phyloP scores from a whole-genome alignment of 768 basidiomycete genomes.

The Dictyophora rubrovolvata region DNA sequence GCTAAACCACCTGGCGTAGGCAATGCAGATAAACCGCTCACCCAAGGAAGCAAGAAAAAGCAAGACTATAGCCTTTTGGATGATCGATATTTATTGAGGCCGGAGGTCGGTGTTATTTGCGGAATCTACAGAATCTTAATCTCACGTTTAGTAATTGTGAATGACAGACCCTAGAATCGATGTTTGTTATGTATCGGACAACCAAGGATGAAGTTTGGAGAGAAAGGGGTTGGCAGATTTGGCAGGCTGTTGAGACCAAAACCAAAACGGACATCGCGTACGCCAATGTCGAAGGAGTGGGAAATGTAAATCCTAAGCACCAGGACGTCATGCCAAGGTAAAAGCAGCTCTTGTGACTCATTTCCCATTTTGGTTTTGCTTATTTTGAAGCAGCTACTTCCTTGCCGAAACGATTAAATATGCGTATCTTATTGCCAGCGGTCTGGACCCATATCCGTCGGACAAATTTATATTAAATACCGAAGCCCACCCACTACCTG shows the following conservation, averaged over 20 bases:
- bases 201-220: conserved; percentile 65
- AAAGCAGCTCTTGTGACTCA: conserved; percentile 13
- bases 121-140: background rate
- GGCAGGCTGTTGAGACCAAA: conserved; percentile 51
- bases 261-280: conserved; percentile 54
- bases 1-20: conserved; percentile 14
- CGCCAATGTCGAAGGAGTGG: conserved; percentile 43
- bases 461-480: conserved; percentile 40
- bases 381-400: conserved; percentile 32
- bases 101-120: conserved; percentile 42
- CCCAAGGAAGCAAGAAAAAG: background rate
- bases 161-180: conserved; percentile 56
- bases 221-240: conserved; percentile 60
- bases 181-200: conserved; percentile 61
- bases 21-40: background rate
- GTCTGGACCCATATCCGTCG: conserved; percentile 46
- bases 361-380: background rate
- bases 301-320: conserved; percentile 25
- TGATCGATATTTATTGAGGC: conserved; percentile 48
- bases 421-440: conserved; percentile 55
- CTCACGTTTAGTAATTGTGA: background rate
- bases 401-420: conserved; percentile 62
- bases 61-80: conserved; percentile 46
- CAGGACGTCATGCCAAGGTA: conserved; percentile 69
- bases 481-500: conserved; percentile 67